phyloP scores from a whole-genome alignment of 441 rosid genomes.

The Aleurites moluccanus region DNA sequence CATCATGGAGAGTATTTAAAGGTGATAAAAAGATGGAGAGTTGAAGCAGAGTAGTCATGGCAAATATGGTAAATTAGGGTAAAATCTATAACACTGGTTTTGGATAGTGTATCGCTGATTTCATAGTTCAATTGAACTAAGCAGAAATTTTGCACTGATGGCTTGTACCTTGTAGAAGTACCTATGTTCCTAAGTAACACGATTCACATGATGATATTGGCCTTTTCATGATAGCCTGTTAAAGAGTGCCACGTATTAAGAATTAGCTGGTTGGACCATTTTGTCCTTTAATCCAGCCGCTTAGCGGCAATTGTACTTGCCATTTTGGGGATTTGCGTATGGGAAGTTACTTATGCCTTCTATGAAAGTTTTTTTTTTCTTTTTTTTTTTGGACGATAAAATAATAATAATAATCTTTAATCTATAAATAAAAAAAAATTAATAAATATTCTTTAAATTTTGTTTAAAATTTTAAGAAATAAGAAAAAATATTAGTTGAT shows the following conservation, averaged over 20 bases:
- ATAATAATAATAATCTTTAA: too few species aligned
- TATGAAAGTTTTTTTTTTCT: too few species aligned
- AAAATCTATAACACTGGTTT: slow-evolving; percentile 13
- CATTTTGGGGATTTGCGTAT: too few species aligned
- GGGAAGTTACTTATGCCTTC: too few species aligned
- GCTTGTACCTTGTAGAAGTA: background rate
- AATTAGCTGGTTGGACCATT: background rate
- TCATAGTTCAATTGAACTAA: slow-evolving; percentile 4
- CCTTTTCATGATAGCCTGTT: background rate
- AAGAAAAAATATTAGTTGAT: too few species aligned
- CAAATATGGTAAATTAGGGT: background rate
- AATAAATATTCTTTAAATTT: too few species aligned
- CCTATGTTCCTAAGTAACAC: background rate
- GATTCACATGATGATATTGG: too few species aligned
- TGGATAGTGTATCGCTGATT: slow-evolving; percentile 10
- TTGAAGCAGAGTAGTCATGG: slow-evolving; percentile 50
- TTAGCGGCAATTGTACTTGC: too few species aligned
- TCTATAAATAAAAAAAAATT: too few species aligned
- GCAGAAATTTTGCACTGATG: background rate
- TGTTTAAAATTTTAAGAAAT: too few species aligned
- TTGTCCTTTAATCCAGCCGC: too few species aligned
- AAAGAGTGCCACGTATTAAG: background rate
- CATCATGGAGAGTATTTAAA: slow-evolving; percentile 18
- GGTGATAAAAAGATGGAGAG: slow-evolving; percentile 40
- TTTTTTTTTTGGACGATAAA: too few species aligned